phyloP scores from a whole-genome alignment of 2,329 filamentous ascomycete species.

The Lachnellula cervina region DNA sequence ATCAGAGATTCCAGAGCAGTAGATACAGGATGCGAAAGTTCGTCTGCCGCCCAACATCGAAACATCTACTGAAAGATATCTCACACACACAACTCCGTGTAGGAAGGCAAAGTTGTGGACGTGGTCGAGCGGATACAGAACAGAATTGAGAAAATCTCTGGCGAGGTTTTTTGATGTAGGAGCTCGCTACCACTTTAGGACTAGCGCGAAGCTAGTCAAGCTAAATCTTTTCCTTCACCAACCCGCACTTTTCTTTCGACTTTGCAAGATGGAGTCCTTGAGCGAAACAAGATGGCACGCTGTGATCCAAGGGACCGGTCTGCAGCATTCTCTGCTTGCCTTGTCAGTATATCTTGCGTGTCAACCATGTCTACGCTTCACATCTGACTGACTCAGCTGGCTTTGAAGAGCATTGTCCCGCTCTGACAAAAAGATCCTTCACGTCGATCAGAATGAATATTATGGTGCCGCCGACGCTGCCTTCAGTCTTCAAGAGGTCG shows the following conservation, averaged over 20 bases:
- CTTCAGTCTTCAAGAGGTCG: slow-evolving; percentile 75
- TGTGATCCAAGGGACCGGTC: slow-evolving; percentile 71
- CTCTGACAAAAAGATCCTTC: slow-evolving; percentile 85
- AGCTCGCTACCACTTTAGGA: slow-evolving; percentile 7
- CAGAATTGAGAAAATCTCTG: slow-evolving; percentile 29
- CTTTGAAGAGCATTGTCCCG: slow-evolving; percentile 78
- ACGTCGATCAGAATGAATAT: slow-evolving; percentile 81
- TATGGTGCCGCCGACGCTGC: slow-evolving; percentile 86
- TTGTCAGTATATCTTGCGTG: slow-evolving; percentile 48
- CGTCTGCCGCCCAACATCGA: slow-evolving; percentile 58
- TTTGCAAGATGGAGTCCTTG: slow-evolving; percentile 62
- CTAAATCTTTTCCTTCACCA: slow-evolving; percentile 4
- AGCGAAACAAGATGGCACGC: slow-evolving; percentile 74
- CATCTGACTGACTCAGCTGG: slow-evolving; percentile 68
- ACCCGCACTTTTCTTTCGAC: slow-evolving; percentile 15
- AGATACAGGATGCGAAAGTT: slow-evolving; percentile 72
- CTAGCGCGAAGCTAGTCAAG: slow-evolving; percentile 15
- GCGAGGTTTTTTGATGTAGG: slow-evolving; percentile 11
- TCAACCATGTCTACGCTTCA: slow-evolving; percentile 31
- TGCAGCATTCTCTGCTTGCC: slow-evolving; percentile 74
- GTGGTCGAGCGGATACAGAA: slow-evolving; percentile 38
- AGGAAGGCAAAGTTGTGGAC: slow-evolving; percentile 31
- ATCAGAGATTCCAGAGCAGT: slow-evolving; percentile 70
- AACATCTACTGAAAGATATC: slow-evolving; percentile 52
- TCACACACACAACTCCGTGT: slow-evolving; percentile 34